Conservation (phyloP, 495 filamentous ascomycete genomes). For the Friedmanniomyces simplex region DNA sequence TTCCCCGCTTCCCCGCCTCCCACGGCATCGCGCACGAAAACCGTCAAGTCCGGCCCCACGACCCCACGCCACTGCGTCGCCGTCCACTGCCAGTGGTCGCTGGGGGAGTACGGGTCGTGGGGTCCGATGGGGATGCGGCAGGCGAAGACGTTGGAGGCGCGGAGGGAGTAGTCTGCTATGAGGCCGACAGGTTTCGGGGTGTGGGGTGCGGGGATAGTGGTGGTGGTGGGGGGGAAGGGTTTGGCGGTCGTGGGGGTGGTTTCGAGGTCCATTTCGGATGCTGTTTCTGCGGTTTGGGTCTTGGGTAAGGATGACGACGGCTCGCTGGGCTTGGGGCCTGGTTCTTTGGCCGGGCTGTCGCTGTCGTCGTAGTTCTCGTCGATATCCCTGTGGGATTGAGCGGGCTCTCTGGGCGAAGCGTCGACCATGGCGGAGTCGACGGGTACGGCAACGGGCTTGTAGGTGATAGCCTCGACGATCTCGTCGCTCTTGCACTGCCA, state of each 20-base stretch:
- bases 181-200: conserved; percentile 52
- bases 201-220: conserved; percentile 1
- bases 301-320: neutral
- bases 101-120: conserved; percentile 59
- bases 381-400: neutral
- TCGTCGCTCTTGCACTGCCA: conserved; percentile 65
- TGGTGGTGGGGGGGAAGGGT: neutral
- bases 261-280: conserved; percentile 12
- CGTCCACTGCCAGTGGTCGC: conserved; percentile 98
- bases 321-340: neutral
- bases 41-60: conserved; percentile 75
- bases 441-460: neutral
- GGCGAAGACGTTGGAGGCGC: conserved; percentile 63
- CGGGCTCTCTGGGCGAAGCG: neutral
- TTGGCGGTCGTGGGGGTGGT: neutral
- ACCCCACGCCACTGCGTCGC: conserved; percentile 87
- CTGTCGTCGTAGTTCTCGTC: conserved; percentile 10
- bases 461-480: conserved; percentile 43
- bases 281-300: neutral
- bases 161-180: conserved; percentile 66
- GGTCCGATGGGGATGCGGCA: conserved; percentile 53
- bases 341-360: neutral
- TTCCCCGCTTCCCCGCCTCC: conserved; percentile 24
- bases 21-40: conserved; percentile 45
- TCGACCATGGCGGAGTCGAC: neutral